Base-by-base conservation (phyloP, 2,329 filamentous ascomycete genomes). In the Penicillium palitans region DNA sequence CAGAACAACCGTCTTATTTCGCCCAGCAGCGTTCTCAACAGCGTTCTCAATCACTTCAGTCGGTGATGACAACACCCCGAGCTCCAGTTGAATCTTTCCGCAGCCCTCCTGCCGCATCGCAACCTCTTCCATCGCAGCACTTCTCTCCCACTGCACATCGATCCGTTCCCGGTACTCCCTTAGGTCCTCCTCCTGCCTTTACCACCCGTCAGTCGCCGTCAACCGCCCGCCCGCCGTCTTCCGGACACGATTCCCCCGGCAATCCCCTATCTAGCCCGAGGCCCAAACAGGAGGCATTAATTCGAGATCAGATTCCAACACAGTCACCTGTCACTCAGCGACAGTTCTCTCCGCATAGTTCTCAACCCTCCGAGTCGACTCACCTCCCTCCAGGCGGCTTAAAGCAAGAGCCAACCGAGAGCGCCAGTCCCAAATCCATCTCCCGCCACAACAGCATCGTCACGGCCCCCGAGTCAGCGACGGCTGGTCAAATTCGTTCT, bases 361-460 rank as follows among this genome's bases (percentile, higher is more conserved):
- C 69, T 19, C 68, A 68, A 15, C 63, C 68, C 6, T 61, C 64
- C 7, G 74, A 75, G 25, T 66, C 66, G 12, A 64, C 66, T 27
- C 68, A 66, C 13, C 66, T 66, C 46, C 72, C 77, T 44, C 78
- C 81, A 58, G 82, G 83, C 44, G 80, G 81, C 49, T 81, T 81
- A 62, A 88, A 91, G 55, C 84, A 88, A 67, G 89, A 90, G 61
- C 80, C 83, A 50, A 90, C 87, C 71, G 74, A 89, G 53, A 93
- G 89, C 69, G 85, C 93, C 51, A 93, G 90, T 71, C 90, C 91
- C 31, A 92, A 91, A 76, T 91, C 90, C 37, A 72, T 71, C 50
- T 69, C 70, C 33, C 71, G 71, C 21, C 69, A 71, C 44, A 69
- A 64, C 39, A 73, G 70, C 55, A 57, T 65, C 31, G 58, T 64